These are phyloP conservation scores for Boletales sp. DNA, from an alignment of 768 basidiomycete genomes.

Conservation along the genomic window DNA sequence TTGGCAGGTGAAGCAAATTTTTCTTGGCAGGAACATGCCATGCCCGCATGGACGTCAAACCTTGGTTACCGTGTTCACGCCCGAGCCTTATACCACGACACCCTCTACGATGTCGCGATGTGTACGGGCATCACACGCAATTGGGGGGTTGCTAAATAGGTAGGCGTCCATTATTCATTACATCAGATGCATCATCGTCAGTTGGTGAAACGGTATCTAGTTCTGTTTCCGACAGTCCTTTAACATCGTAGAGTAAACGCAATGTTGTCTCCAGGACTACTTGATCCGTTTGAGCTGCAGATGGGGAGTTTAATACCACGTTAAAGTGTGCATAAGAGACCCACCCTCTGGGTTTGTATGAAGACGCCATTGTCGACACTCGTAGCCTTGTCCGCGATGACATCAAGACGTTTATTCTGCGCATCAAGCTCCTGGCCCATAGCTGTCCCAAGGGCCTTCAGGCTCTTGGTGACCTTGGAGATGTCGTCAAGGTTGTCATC, in stretches of 20 bases:
- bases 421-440: conserved; percentile 87
- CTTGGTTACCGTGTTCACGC: too few species aligned
- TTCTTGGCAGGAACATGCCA: not conserved
- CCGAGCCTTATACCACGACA: too few species aligned
- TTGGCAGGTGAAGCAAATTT: not conserved
- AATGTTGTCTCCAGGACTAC: conserved; percentile 22
- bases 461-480: conserved; percentile 65
- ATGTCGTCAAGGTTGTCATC: conserved; percentile 92
- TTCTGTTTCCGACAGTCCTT: not conserved
- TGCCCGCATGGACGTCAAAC: too few species aligned
- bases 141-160: not conserved
- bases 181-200: not conserved
- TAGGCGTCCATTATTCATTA: not conserved
- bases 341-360: conserved; percentile 79
- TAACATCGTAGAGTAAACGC: not conserved
- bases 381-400: conserved; percentile 76
- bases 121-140: too few species aligned
- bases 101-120: too few species aligned
- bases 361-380: conserved; percentile 70
- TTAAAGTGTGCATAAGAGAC: conserved; percentile 21
- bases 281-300: conserved; percentile 60
- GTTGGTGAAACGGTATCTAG: conserved; percentile 18
- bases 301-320: conserved; percentile 3
- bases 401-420: conserved; percentile 79
- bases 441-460: conserved; percentile 74